Evolutionary conservation across 768 basidiomycete species (phyloP), one percentile per base, ranked within the genome.

Genomic region (Phlebiopsis gigantea): DNA sequence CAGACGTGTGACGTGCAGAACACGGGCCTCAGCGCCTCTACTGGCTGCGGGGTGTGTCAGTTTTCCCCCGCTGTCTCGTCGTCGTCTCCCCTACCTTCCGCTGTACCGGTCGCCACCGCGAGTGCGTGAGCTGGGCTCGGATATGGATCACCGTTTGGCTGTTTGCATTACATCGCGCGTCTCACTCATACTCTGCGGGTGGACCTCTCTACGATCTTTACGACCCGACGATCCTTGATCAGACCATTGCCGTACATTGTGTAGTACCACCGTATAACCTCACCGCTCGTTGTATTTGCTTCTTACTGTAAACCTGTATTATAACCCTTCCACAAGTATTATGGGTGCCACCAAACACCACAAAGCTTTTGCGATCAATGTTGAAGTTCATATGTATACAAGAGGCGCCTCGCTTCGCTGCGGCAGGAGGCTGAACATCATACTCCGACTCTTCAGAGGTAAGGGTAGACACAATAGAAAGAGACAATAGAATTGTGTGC

Each of bases 1-100:
- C 64, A 65, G 62, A 64, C 53, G 26, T 73, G 71, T 55, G 61
- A 68, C 55, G 46, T 65, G 53, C 54, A 56, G 10, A 63, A 62
- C 24, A 64, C 68, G 5, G 62, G 60, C 12, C 55, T 69, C 43
- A 66, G 51, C 46, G 61, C 64, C 55, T 51, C 60, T 9, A 55
- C 47, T 46, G 66, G 61, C n/a, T 69, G 68, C 26, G 63, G 66
- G 14, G 39, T 61, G 24, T 69, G 68, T 30, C 57, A 63, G 47
- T 69, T 69, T 55, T 59, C 55, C 5, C 48, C 30, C 28, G 9
- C 58, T 9, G 14, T 31, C 14, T 10, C 55, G 25, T 51, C 53
- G 19, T 6, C 50, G 30, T 41, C 34, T 8, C 8, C 50, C 15
- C 21, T 29, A n/a, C 7, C 48, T 19, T 8, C 50, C 25, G 10